Evolutionary conservation across 2,329 filamentous ascomycete species (phyloP).

Genomic region (Sporothrix humicola): DNA sequence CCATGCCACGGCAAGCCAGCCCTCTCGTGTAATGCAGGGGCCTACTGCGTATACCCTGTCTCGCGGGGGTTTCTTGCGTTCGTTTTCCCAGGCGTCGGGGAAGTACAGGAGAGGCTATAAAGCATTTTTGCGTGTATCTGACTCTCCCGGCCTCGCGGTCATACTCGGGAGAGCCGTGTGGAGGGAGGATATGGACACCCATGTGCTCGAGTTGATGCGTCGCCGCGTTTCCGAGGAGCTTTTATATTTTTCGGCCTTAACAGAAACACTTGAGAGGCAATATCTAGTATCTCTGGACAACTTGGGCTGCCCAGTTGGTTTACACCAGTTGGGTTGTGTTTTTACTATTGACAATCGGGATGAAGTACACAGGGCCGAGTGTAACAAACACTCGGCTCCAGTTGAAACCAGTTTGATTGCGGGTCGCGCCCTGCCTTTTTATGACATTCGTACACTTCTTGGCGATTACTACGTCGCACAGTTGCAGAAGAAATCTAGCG

Average conservation of each 20-base stretch:
- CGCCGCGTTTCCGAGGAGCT: constrained; percentile 55
- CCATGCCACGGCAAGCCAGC: background rate
- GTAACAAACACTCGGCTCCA: too few relatives aligned
- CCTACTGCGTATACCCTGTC: constrained; percentile 44
- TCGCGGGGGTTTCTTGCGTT: constrained; percentile 44
- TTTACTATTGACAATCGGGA: constrained; percentile 18
- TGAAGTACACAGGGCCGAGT: background rate
- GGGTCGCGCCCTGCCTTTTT: background rate
- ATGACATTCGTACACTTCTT: background rate
- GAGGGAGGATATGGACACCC: constrained; percentile 62
- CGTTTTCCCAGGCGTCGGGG: constrained; percentile 38
- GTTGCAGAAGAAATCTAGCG: background rate
- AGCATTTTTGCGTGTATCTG: constrained; percentile 24
- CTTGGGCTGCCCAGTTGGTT: background rate
- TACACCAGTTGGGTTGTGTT: constrained; percentile 33
- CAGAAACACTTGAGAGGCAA: constrained; percentile 41
- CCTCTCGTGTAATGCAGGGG: background rate
- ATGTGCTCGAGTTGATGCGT: constrained; percentile 59
- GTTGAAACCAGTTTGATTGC: too few relatives aligned
- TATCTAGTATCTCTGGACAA: constrained; percentile 51
- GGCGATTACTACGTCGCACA: background rate
- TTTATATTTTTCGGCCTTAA: constrained; percentile 47
- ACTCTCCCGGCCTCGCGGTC: background rate
- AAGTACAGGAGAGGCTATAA: constrained; percentile 33
- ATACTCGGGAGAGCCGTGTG: constrained; percentile 46